Conservation (phyloP, 306 rosid species). For the Cucumis sativus region Cucumber_9930_V3 NC_026661.2:8768001-8768500, state of each 20-base stretch:
- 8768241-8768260: constrained; percentile 86
- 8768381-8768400: background rate
- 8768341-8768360: background rate
- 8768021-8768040: constrained; percentile 43
- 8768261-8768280: constrained; percentile 89
- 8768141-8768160: constrained; percentile 39
- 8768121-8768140: constrained; percentile 38
- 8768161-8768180: background rate
- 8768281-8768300: constrained; percentile 27
- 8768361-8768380: background rate
- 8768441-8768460: constrained; percentile 58
- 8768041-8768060: constrained; percentile 82
- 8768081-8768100: constrained; percentile 45
- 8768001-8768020: constrained; percentile 38
- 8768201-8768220: constrained; percentile 18
- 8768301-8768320: background rate
- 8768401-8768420: constrained; percentile 51
- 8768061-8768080: constrained; percentile 62
- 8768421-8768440: constrained; percentile 79
- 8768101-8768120: constrained; percentile 15
- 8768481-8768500: constrained; percentile 81
- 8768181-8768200: background rate
- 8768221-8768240: constrained; percentile 93
- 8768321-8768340: background rate
- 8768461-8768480: constrained; percentile 66